Percentiles rank a stretch among this genome's conserved stretches.
These are phyloP conservation scores for Moesziomyces antarcticus DNA, from an alignment of 1,284 basidiomycete species.

Conservation along the genomic window DNA sequence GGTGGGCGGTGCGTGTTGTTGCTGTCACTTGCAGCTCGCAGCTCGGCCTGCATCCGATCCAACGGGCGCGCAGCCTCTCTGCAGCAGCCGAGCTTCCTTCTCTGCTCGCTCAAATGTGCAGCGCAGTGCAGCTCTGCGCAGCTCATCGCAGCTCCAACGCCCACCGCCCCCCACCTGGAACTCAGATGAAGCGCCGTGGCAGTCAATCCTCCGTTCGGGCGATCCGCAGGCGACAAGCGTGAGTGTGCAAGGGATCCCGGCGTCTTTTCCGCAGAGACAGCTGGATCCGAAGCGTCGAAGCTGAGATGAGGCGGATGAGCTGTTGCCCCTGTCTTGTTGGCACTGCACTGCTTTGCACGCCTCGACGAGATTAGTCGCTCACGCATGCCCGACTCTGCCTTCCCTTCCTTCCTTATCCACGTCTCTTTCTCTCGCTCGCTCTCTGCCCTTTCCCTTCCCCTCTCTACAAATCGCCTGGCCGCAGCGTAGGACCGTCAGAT, in stretches of 20 bases:
- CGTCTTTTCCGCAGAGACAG: constrained; percentile 15
- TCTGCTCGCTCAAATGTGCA: background rate
- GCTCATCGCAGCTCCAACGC: too few species aligned
- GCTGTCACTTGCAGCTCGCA: constrained; percentile 17
- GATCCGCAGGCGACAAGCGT: constrained; percentile 1
- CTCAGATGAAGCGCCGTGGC: background rate
- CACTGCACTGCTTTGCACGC: too few species aligned
- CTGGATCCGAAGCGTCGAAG: too few species aligned
- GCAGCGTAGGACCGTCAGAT: background rate
- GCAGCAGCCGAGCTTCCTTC: background rate
- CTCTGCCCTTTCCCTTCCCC: constrained; percentile 2
- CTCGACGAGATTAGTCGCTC: background rate
- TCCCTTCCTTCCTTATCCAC: background rate
- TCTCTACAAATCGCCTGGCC: background rate
- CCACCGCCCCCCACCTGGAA: background rate
- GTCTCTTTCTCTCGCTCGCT: background rate
- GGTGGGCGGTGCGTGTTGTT: background rate
- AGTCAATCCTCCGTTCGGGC: background rate
- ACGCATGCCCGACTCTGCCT: constrained; percentile 1
- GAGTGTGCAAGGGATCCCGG: constrained; percentile 26
- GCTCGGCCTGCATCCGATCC: constrained; percentile 26
- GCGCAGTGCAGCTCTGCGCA: background rate
- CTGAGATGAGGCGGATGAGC: too few species aligned
- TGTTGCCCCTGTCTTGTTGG: background rate
- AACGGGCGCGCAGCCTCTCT: background rate